Evolutionary conservation across 176 grass and related monocot genomes (phyloP).

Genomic region (bread wheat (Triticum aestivum)): DNA sequence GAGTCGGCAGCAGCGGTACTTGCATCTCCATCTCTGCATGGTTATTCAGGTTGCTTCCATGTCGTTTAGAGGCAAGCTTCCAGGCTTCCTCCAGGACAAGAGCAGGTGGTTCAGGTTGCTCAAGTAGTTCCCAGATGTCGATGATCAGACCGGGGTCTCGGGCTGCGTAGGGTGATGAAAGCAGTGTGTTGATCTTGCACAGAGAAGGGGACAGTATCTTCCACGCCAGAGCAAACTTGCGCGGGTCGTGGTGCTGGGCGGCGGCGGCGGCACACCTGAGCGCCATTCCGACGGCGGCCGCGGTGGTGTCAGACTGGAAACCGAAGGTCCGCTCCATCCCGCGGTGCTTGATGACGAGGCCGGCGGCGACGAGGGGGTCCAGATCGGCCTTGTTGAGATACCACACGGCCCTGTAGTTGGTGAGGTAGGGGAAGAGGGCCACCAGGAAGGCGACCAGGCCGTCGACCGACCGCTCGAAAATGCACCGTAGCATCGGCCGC

Average conservation of each 20-base stretch:
- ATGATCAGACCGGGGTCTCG: not conserved
- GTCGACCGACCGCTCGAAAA: not conserved
- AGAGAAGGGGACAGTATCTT: not conserved
- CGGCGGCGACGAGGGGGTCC: not conserved
- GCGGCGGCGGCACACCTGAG: not conserved
- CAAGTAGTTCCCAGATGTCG: not conserved
- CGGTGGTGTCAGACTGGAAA: not conserved
- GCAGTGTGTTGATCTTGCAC: too few species aligned
- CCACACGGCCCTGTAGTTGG: not conserved
- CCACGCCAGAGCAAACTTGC: not conserved
- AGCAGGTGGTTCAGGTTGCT: not conserved
- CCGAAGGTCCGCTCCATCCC: not conserved
- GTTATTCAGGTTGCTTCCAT: too few species aligned
- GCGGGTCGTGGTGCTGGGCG: not conserved
- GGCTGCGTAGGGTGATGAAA: not conserved
- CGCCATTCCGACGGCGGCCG: not conserved
- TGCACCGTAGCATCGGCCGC: rapidly evolving
- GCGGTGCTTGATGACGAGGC: not conserved
- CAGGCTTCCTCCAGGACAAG: not conserved
- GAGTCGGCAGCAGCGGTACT: too few species aligned
- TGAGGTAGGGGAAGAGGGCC: conserved; percentile 25
- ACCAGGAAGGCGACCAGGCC: conserved; percentile 12
- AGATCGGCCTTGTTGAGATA: not conserved
- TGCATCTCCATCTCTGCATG: too few species aligned
- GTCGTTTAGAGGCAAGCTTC: not conserved